Conservation (phyloP, 2,329 filamentous ascomycete genomes). For the Reticulascus tulasneorum region DNA sequence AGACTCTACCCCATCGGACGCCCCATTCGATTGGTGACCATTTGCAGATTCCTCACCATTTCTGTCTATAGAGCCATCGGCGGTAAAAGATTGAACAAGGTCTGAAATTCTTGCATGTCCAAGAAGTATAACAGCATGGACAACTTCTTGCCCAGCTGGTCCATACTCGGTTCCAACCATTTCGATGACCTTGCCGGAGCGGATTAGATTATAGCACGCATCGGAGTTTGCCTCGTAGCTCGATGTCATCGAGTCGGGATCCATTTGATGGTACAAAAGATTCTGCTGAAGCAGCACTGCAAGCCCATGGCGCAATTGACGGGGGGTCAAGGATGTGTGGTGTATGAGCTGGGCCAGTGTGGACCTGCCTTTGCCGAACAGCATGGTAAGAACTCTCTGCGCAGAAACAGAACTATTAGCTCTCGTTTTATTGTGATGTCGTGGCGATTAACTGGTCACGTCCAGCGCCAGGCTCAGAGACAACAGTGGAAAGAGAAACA, state of each 20-base stretch:
- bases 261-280: slow-evolving; percentile 70
- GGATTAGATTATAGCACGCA: slow-evolving; percentile 76
- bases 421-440: too few relatives aligned
- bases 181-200: slow-evolving; percentile 76
- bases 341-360: slow-evolving; percentile 65
- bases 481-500: too few relatives aligned
- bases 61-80: slow-evolving; percentile 5
- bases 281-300: slow-evolving; percentile 85
- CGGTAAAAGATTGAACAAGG: slow-evolving; percentile 59
- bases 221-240: slow-evolving; percentile 82
- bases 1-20: too few relatives aligned
- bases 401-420: slow-evolving; percentile 8
- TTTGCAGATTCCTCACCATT: slow-evolving; percentile 20
- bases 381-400: slow-evolving; percentile 78
- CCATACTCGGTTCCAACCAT: slow-evolving; percentile 72
- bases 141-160: slow-evolving; percentile 66
- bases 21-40: slow-evolving; percentile 23
- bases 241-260: slow-evolving; percentile 57
- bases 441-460: too few relatives aligned
- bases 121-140: slow-evolving; percentile 70
- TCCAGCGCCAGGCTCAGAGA: too few relatives aligned
- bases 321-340: slow-evolving; percentile 67
- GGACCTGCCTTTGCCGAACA: slow-evolving; percentile 76
- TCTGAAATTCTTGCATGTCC: slow-evolving; percentile 74
- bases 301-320: slow-evolving; percentile 76